Percentiles rank a stretch among this genome's conserved stretches.
Conservation (phyloP, 306 rosid genomes). For the Prunus mira region DNA sequence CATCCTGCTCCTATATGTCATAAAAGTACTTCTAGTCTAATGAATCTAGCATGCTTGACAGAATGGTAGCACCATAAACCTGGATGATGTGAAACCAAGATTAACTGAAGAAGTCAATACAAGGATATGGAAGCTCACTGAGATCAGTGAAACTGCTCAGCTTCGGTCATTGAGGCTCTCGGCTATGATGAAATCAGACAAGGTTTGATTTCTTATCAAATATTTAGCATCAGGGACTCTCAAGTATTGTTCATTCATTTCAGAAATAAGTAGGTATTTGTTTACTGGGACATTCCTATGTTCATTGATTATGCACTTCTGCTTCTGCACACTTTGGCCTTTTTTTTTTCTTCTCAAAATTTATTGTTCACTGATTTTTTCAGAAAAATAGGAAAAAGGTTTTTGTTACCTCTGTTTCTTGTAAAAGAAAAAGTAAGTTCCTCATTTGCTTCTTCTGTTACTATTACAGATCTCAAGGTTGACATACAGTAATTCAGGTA, state of each 20-base stretch:
- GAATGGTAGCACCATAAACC: slow-evolving; percentile 67
- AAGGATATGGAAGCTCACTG: slow-evolving; percentile 73
- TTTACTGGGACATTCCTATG: background rate
- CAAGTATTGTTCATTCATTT: background rate
- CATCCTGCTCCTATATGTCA: background rate
- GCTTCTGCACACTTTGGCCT: background rate
- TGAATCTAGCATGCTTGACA: slow-evolving; percentile 32
- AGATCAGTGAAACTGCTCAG: slow-evolving; percentile 66
- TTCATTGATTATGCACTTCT: background rate
- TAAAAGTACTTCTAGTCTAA: background rate
- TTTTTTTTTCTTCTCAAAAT: background rate
- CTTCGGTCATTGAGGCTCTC: slow-evolving; percentile 72
- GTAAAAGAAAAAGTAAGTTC: background rate
- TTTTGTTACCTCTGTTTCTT: background rate
- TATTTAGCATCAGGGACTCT: background rate
- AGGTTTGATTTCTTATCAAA: slow-evolving; percentile 38
- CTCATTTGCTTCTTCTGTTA: slow-evolving; percentile 22
- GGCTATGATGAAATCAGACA: slow-evolving; percentile 33
- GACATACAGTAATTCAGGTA: slow-evolving; percentile 74
- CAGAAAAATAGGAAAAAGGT: background rate
- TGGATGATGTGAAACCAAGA: slow-evolving; percentile 67
- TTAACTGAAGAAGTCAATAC: slow-evolving; percentile 68
- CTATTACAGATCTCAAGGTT: slow-evolving; percentile 72
- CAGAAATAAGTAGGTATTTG: background rate
- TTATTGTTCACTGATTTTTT: background rate